Percentiles rank a stretch among this genome's conserved stretches.
These are phyloP conservation scores for Talaromyces albobiverticillius DNA, from an alignment of 2,329 filamentous ascomycete genomes.

Conservation along the genomic window DNA sequence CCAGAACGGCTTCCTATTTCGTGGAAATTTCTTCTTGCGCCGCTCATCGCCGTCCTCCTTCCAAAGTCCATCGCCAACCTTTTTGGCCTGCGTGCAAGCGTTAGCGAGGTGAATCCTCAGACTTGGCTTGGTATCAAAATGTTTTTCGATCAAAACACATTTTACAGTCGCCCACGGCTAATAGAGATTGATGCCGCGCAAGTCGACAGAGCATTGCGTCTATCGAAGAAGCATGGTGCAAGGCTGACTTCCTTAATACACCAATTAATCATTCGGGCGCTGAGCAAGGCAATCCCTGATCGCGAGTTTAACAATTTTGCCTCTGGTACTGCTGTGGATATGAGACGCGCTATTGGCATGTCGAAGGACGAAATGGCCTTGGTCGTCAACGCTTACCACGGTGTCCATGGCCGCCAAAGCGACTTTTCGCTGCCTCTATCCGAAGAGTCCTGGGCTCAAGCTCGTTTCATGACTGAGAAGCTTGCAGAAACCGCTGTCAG, in stretches of 20 bases:
- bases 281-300: constrained; percentile 30
- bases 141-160: neutral
- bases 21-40: constrained; percentile 1
- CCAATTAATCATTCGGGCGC: constrained; percentile 37
- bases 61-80: neutral
- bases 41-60: neutral
- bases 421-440: constrained; percentile 1
- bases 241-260: constrained; percentile 44
- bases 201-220: constrained; percentile 21
- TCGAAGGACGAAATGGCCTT: constrained; percentile 29
- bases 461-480: constrained; percentile 27
- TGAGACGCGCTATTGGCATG: constrained; percentile 35
- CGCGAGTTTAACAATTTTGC: constrained; percentile 31
- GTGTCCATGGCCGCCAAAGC: constrained; percentile 9
- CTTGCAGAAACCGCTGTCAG: constrained; percentile 31
- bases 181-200: neutral
- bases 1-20: constrained; percentile 6
- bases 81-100: neutral
- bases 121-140: constrained; percentile 4
- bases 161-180: neutral
- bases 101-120: neutral
- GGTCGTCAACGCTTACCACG: constrained; percentile 30
- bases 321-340: constrained; percentile 40
- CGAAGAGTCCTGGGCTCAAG: constrained; percentile 34
- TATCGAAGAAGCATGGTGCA: constrained; percentile 30